Evolutionary conservation across 2,329 filamentous ascomycete genomes (phyloP), one percentile per base, ranked within the genome.

Genomic region (Nemania abortiva): DNA sequence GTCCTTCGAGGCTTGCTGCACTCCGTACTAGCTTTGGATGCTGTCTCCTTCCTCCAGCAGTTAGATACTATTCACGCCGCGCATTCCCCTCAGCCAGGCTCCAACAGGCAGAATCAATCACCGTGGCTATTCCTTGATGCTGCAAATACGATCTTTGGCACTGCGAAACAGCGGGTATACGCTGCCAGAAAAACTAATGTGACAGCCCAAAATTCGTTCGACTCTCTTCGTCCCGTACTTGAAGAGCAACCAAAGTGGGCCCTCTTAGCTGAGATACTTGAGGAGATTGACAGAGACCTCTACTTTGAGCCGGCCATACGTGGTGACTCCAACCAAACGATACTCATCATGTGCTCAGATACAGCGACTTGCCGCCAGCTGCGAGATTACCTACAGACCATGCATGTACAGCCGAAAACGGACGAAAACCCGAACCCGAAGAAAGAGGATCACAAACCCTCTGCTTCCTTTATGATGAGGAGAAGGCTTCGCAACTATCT

Each of bases 61-160:
- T 87, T 99, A 4, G 96, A 99, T 79, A 98, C 94, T 0, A 95
- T 99, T 55, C 89, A 97, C 57, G 94, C 95, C 10, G 93, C 95
- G 0, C 94, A 97, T 77, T 92, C 93, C 56, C 95, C 96, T 4
- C 91, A 93, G 1, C 92, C 94, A 9, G 95, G 94, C 0, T 95
- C 94, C 2, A 97, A 90, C 2, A 89, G 91, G 71, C 93, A 97
- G 77, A 95, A 91, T 39, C 94, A 97, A 75, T 97, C 95, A 0
- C 96, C 96, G 0, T 99, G 96, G 96, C 85, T 99, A 37, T 98
- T 98, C 75, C 87, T 98, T 5, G 96, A 98, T 79, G 95, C 95
- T 27, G 95, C 96, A 0, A 93, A 98, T 79, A 95, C 93, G 18
- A 93, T 99, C 13, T 98, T 99, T 73, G 92, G 95, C 69, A 94